phyloP scores from a whole-genome alignment of 805 yeast genomes.

The Candida germanica region DNA sequence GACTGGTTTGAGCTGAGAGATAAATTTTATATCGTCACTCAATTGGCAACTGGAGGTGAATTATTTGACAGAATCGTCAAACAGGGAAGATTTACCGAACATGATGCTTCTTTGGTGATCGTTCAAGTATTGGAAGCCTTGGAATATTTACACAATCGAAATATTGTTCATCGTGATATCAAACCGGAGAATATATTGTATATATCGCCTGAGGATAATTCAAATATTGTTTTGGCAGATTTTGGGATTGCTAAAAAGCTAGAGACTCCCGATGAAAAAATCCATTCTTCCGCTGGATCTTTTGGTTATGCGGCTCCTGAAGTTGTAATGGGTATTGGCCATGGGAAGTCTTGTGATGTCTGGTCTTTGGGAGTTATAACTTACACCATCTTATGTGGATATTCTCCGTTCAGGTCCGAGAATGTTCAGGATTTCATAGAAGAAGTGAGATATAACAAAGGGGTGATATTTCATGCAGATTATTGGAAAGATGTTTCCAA shows the following conservation, averaged over 20 bases:
- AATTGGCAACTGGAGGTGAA: conserved; percentile 95
- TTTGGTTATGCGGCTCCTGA: conserved; percentile 98
- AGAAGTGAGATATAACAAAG: conserved; percentile 70
- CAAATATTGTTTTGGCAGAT: conserved; percentile 85
- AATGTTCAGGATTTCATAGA: conserved; percentile 73
- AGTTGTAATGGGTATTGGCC: conserved; percentile 75
- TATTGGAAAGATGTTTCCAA: conserved; percentile 82
- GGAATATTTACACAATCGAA: conserved; percentile 65
- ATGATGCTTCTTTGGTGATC: conserved; percentile 76
- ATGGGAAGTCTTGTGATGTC: conserved; percentile 92
- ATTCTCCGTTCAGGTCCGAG: conserved; percentile 87
- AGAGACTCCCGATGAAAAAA: conserved; percentile 53
- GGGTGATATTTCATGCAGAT: conserved; percentile 80
- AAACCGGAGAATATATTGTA: conserved; percentile 92
- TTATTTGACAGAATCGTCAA: conserved; percentile 81
- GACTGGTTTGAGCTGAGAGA: conserved; percentile 95
- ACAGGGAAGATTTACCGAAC: conserved; percentile 82
- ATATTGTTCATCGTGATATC: conserved; percentile 90
- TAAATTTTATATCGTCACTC: conserved; percentile 90
- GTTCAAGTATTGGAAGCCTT: conserved; percentile 76
- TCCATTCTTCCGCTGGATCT: conserved; percentile 81
- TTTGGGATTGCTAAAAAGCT: conserved; percentile 91
- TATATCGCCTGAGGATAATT: conserved; percentile 48
- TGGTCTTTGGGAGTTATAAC: conserved; percentile 96
- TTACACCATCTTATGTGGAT: conserved; percentile 86